A percentile compares a stretch with the other conserved stretches of the same genome.
phyloP scores from a whole-genome alignment of 176 grass and related monocot genomes.

The Zoysia pacifica region DNA sequence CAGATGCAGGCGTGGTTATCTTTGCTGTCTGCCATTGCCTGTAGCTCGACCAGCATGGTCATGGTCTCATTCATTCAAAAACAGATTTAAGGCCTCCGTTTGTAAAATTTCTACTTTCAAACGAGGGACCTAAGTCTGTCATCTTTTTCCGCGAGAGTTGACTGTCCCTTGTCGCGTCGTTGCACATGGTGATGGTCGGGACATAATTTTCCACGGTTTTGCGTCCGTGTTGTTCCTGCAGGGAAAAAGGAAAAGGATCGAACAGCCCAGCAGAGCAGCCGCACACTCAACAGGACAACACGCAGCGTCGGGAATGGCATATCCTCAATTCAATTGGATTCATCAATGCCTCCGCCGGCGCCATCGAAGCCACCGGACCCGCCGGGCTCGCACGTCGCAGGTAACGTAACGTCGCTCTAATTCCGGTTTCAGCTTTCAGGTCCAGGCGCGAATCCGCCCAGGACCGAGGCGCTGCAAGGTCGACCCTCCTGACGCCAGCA shows the following conservation, averaged over 20 bases:
- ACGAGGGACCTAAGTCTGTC: too few species aligned
- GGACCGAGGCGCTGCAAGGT: too few species aligned
- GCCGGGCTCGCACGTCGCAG: background rate
- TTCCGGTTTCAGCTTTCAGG: background rate
- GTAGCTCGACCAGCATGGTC: background rate
- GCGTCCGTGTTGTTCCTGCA: too few species aligned
- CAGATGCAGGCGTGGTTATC: slow-evolving; percentile 19
- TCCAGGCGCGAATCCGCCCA: too few species aligned
- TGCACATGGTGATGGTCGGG: too few species aligned
- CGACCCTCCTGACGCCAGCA: too few species aligned
- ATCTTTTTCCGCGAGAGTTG: too few species aligned
- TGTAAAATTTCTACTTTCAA: too few species aligned
- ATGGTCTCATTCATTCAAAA: background rate
- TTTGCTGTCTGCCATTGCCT: background rate
- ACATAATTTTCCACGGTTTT: too few species aligned
- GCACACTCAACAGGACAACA: background rate
- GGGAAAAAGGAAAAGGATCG: too few species aligned
- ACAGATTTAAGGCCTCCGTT: background rate
- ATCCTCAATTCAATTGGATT: background rate
- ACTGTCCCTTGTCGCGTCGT: too few species aligned
- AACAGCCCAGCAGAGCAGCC: background rate
- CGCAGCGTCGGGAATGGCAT: background rate
- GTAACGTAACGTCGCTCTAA: background rate
- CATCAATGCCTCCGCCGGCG: slow-evolving; percentile 14
- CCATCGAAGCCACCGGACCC: background rate